These are phyloP conservation scores for Cyphellophora attinorum DNA, from an alignment of 2,329 filamentous ascomycete species.

Conservation along the genomic window DNA sequence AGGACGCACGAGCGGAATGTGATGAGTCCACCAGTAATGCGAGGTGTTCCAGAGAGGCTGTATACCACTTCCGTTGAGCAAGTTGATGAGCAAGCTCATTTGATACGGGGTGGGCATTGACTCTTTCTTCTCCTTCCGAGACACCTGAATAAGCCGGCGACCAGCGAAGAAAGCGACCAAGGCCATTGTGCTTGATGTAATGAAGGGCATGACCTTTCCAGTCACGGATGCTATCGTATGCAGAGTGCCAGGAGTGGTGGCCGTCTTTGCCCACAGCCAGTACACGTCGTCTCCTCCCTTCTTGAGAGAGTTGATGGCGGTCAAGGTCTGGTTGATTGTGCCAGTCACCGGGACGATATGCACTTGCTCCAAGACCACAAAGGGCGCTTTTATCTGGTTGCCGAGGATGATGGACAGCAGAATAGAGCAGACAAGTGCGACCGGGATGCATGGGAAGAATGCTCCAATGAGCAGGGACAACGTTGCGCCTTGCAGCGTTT, in stretches of 20 bases:
- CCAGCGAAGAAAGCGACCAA: too few species aligned
- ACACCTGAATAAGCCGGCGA: too few species aligned
- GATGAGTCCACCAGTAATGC: too few species aligned
- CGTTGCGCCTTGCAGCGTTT: too few species aligned
- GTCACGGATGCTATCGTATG: slow-evolving; percentile 12
- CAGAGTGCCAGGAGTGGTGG: slow-evolving; percentile 6
- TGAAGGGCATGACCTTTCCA: slow-evolving; percentile 12
- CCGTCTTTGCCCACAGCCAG: slow-evolving; percentile 2
- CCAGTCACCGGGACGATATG: background rate
- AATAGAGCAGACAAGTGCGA: slow-evolving; percentile 4
- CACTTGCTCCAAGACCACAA: background rate
- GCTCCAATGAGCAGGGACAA: too few species aligned
- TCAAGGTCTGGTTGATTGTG: background rate
- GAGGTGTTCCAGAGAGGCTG: too few species aligned
- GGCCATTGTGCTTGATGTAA: slow-evolving; percentile 12
- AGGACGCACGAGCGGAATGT: too few species aligned
- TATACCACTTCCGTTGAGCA: too few species aligned
- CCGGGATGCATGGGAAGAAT: too few species aligned
- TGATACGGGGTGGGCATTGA: too few species aligned
- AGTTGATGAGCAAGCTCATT: too few species aligned
- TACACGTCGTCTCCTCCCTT: slow-evolving; percentile 2
- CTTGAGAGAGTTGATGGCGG: slow-evolving; percentile 1
- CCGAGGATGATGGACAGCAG: slow-evolving; percentile 10
- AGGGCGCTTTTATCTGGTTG: slow-evolving; percentile 4
- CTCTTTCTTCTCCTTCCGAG: too few species aligned